These are phyloP conservation scores for Microbotryum violaceum DNA, from an alignment of 1,284 basidiomycete species.

Conservation along the genomic window DNA sequence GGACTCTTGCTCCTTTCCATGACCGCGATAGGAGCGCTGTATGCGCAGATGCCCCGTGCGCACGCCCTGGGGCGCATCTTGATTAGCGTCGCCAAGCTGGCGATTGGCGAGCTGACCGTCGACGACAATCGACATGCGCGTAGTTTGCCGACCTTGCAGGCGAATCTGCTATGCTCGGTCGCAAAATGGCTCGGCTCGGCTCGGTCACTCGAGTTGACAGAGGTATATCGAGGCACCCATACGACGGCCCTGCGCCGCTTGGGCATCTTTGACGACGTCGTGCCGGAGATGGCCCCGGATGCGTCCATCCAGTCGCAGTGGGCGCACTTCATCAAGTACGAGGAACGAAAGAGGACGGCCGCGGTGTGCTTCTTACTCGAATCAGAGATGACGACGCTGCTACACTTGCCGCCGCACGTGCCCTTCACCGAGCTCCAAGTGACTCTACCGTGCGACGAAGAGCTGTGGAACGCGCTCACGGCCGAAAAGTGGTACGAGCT, in stretches of 20 bases:
- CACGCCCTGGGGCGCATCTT: conserved; percentile 4
- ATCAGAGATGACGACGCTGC: conserved; percentile 3
- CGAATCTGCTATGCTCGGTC: background rate
- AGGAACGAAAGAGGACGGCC: conserved; percentile 10
- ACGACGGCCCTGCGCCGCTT: background rate
- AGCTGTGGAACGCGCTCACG: conserved; percentile 5
- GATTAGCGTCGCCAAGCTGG: conserved; percentile 6
- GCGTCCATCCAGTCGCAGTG: conserved; percentile 1
- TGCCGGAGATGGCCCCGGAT: background rate
- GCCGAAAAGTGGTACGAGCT: conserved; percentile 4
- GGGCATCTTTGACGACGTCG: background rate
- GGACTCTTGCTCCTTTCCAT: conserved; percentile 13
- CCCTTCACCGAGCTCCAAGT: conserved; percentile 1
- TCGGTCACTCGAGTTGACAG: conserved; percentile 4
- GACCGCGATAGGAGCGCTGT: conserved; percentile 12
- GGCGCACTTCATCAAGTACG: conserved; percentile 6
- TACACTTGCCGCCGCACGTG: conserved; percentile 4
- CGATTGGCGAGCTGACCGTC: conserved; percentile 7
- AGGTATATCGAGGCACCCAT: background rate
- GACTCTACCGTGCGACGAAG: conserved; percentile 3
- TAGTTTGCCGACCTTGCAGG: conserved; percentile 3
- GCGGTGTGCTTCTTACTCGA: conserved; percentile 14
- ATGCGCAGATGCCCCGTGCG: conserved; percentile 4
- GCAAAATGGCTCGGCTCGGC: conserved; percentile 5
- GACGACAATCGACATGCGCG: conserved; percentile 12